Evolutionary conservation across 257 asterid species (phyloP), one percentile per base, ranked within the genome.

Genomic region (Rhazya stricta): DNA sequence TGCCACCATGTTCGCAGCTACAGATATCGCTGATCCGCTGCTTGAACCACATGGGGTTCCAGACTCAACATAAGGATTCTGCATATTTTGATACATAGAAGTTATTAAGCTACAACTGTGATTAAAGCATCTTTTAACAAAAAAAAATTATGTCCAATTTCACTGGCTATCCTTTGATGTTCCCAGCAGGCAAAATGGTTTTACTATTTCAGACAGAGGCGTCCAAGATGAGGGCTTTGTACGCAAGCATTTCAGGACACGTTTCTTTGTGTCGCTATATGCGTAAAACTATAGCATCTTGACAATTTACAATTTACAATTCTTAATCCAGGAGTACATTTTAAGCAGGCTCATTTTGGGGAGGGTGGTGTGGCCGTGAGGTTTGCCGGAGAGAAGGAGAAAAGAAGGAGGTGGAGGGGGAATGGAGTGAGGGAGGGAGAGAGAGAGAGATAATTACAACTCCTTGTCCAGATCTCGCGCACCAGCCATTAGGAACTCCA

Each of bases 11-110:
- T 88, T 87, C 62, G 93, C 85, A 34, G 93, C 90, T 34, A 88
- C 89, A 36, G 93, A 85, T 79, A 88, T 90, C 72, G 96, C 96
- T 46, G 96, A 85, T 77, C 93, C 91, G 57, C 86, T 90, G 83
- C 93, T 90, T n/a, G 91, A 90, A 54, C 94, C 91, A 54, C 92
- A 84, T 21, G 94, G 88, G 69, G 71, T 63, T 67, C 81, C 84
- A 30, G 76, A 80, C 30, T 76, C 58, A n/a, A 83, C 88, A 79
- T 88, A 90, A 16, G 94, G 94, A 77, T 90, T 90, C 94, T 90
- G 84, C 70, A 76, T 75, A 60, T 60, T 60, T 15, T n/a, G 13
- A 62, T 1, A 8, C 41, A 5, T 6, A 51, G 8, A 50, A 51
- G 4, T 11, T 56, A 56, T 4, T 56, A 56, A 56, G n/a, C 32